These are phyloP conservation scores for Fusarium cicatricum DNA, from an alignment of 2,329 filamentous ascomycete species.

Conservation along the genomic window DNA sequence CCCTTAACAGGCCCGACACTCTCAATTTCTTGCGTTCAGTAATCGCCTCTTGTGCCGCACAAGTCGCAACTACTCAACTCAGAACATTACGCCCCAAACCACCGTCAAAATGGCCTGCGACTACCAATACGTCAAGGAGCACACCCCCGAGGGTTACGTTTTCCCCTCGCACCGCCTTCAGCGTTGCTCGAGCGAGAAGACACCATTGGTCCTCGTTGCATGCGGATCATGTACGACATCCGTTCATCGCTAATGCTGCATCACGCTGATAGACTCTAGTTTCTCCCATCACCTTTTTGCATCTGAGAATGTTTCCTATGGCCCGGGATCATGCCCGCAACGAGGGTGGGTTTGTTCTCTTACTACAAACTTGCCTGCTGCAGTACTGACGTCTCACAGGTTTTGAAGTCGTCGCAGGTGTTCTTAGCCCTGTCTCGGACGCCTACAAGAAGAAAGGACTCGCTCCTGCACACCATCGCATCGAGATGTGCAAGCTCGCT, in stretches of 20 bases:
- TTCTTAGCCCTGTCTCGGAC: slow-evolving; percentile 45
- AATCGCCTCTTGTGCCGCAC: slow-evolving; percentile 12
- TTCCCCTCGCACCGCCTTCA: slow-evolving; percentile 70
- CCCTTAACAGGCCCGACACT: neutral
- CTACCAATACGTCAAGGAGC: slow-evolving; percentile 47
- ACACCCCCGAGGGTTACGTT: slow-evolving; percentile 56
- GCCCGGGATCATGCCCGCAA: slow-evolving; percentile 77
- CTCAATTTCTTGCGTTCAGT: no score
- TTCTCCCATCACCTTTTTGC: slow-evolving; percentile 78
- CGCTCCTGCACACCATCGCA: slow-evolving; percentile 49
- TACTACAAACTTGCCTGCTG: neutral
- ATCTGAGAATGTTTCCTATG: slow-evolving; percentile 90
- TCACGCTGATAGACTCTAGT: slow-evolving; percentile 47
- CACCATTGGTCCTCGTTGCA: slow-evolving; percentile 72
- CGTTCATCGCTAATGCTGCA: slow-evolving; percentile 2
- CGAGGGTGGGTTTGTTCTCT: slow-evolving; percentile 38
- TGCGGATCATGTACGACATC: slow-evolving; percentile 65
- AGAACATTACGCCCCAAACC: slow-evolving; percentile 6
- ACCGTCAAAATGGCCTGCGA: slow-evolving; percentile 40
- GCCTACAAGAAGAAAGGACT: slow-evolving; percentile 51
- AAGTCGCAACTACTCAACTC: slow-evolving; percentile 12
- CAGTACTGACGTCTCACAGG: slow-evolving; percentile 31
- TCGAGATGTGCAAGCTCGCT: slow-evolving; percentile 84
- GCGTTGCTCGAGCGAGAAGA: slow-evolving; percentile 59
- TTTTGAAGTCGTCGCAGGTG: slow-evolving; percentile 88